phyloP scores from a whole-genome alignment of 208 protist genomes.

The Leishmania aethiopica region DNA sequence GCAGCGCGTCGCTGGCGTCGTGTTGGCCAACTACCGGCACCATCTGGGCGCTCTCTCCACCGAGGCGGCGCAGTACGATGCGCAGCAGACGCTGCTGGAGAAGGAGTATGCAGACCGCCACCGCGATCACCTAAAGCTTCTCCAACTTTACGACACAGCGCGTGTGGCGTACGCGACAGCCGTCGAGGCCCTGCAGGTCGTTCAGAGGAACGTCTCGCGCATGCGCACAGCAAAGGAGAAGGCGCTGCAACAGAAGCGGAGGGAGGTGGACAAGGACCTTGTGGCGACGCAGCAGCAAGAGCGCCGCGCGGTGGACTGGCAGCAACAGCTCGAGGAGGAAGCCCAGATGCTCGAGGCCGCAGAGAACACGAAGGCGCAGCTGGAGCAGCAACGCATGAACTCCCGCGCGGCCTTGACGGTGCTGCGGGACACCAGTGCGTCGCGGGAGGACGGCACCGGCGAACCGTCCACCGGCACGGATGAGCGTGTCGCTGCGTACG shows the following conservation, averaged over 20 bases:
- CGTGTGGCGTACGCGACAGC: conserved; percentile 57
- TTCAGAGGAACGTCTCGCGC: conserved; percentile 46
- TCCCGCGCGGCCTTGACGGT: conserved; percentile 20
- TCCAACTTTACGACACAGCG: conserved; percentile 84
- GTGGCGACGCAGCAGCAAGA: conserved; percentile 60
- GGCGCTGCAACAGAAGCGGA: conserved; percentile 72
- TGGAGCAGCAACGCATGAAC: conserved; percentile 34
- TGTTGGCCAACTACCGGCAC: conserved; percentile 88
- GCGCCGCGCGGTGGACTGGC: conserved; percentile 39
- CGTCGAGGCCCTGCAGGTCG: conserved; percentile 44
- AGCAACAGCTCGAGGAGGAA: conserved; percentile 70
- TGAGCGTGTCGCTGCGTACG: conserved; percentile 74
- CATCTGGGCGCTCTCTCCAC: conserved; percentile 73
- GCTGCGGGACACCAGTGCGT: conserved; percentile 1
- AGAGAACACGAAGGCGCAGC: conserved; percentile 43
- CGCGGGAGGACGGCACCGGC: conserved; percentile 1
- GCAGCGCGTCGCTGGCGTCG: conserved; percentile 80
- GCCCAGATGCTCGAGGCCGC: conserved; percentile 65
- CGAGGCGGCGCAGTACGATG: conserved; percentile 73
- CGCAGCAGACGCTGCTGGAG: conserved; percentile 63
- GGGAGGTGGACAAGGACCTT: conserved; percentile 54
- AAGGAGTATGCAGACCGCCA: conserved; percentile 76
- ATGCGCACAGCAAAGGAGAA: conserved; percentile 69
- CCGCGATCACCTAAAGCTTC: conserved; percentile 87
- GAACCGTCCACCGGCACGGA: conserved; percentile 18